Conservation (phyloP, 495 filamentous ascomycete genomes). For the Podospora pseudopauciseta region DNA sequence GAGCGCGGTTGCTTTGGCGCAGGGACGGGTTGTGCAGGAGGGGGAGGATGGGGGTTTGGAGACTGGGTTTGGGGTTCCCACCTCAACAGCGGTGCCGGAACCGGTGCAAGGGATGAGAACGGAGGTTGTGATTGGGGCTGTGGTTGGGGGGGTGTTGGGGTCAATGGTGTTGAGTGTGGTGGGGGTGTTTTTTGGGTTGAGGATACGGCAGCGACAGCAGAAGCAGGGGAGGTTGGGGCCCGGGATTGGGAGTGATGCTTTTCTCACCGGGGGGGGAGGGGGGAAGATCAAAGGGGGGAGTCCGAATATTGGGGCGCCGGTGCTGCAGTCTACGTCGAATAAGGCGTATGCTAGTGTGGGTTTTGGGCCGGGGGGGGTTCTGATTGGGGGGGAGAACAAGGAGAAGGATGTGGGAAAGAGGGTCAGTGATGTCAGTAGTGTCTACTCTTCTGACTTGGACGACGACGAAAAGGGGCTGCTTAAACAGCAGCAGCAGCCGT, state of each 20-base stretch:
- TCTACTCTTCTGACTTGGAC: not conserved
- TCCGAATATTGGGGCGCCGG: conserved; percentile 7
- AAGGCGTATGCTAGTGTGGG: conserved; percentile 13
- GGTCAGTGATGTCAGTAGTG: not conserved
- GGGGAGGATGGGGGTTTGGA: not conserved
- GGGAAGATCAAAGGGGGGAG: not conserved
- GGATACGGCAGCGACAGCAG: conserved; percentile 30
- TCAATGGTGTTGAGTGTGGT: conserved; percentile 37
- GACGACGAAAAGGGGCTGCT: not conserved
- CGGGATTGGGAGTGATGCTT: conserved; percentile 33
- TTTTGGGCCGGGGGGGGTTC: not conserved
- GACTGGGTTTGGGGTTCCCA: not conserved
- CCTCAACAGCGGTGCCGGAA: not conserved
- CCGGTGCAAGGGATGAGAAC: not conserved
- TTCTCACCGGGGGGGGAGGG: conserved; percentile 11
- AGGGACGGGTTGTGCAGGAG: not conserved
- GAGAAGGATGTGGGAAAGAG: conserved; percentile 6
- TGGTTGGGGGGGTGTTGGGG: conserved; percentile 43
- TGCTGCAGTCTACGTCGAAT: conserved; percentile 9
- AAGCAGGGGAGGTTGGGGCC: not conserved
- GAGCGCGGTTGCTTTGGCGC: conserved; percentile 27
- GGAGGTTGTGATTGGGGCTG: conserved; percentile 28
- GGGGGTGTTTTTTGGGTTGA: conserved; percentile 33
- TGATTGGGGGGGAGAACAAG: not conserved
- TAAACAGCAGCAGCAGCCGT: not conserved